phyloP scores from a whole-genome alignment of 305 asterid genomes.

The Solanum hybrid region DNA sequence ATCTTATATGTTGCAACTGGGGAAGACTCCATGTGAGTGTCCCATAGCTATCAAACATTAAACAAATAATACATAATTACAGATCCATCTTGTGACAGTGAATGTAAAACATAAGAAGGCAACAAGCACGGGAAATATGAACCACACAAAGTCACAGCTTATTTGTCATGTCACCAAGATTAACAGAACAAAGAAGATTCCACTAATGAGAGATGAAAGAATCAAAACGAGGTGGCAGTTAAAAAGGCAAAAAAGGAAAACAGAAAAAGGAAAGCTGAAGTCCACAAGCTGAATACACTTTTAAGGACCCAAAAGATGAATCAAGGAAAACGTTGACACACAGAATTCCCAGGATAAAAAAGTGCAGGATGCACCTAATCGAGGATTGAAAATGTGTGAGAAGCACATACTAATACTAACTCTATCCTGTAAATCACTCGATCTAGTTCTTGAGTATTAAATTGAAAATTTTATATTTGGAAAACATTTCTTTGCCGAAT shows the following conservation, averaged over 20 bases:
- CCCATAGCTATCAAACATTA: constrained; percentile 60
- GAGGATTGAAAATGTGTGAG: not conserved
- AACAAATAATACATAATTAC: not conserved
- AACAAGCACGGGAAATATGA: not conserved
- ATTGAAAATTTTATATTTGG: not conserved
- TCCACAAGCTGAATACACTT: not conserved
- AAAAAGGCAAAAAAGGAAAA: not conserved
- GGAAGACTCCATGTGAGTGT: constrained; percentile 55
- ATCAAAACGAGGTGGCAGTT: not conserved
- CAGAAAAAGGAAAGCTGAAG: not conserved
- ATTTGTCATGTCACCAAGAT: not conserved
- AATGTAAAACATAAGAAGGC: not conserved
- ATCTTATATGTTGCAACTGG: constrained; percentile 68
- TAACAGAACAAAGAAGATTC: not conserved
- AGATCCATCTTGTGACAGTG: not conserved
- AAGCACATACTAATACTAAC: not conserved
- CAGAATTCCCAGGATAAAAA: not conserved
- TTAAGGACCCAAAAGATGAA: not conserved
- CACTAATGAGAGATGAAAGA: not conserved
- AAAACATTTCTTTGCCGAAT: not conserved
- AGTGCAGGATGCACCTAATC: not conserved
- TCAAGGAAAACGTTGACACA: not conserved
- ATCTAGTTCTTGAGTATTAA: not conserved
- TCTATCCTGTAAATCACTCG: not conserved
- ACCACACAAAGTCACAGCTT: not conserved